Percentiles rank a stretch among this genome's conserved stretches.
Conservation (phyloP, 345 rosid genomes). For the Geranium rotundifolium region DNA sequence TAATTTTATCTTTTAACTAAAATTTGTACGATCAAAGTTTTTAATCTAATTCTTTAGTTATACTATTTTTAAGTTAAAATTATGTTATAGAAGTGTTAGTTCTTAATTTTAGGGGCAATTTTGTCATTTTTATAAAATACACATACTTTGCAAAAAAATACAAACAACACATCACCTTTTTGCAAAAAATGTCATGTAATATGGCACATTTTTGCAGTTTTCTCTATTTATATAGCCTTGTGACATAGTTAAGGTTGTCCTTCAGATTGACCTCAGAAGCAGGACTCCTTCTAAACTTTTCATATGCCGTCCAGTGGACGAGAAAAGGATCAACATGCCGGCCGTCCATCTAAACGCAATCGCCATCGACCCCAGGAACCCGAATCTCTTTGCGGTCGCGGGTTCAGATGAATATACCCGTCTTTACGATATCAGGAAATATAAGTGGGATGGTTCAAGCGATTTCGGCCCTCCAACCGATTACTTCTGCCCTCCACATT, state of each 20-base stretch:
- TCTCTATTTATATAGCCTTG: too few species aligned
- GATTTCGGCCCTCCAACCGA: conserved; percentile 44
- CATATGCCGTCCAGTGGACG: conserved; percentile 38
- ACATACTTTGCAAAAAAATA: too few species aligned
- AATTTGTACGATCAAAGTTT: too few species aligned
- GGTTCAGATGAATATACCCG: conserved; percentile 81
- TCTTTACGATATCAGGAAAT: conserved; percentile 74
- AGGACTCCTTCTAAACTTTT: conserved; percentile 52
- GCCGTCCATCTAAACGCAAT: conserved; percentile 51
- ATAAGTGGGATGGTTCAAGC: conserved; percentile 43
- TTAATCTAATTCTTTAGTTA: too few species aligned
- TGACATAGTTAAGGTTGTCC: not conserved
- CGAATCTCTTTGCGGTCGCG: conserved; percentile 67
- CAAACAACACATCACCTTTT: too few species aligned
- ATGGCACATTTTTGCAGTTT: too few species aligned
- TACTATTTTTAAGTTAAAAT: too few species aligned
- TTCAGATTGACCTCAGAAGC: conserved; percentile 85
- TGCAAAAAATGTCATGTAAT: too few species aligned
- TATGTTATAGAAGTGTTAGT: too few species aligned
- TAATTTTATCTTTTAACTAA: too few species aligned
- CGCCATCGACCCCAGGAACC: conserved; percentile 72
- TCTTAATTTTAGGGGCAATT: too few species aligned
- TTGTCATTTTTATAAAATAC: too few species aligned
- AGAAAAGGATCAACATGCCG: conserved; percentile 22
- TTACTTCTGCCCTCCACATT: conserved; percentile 63